Conservation (phyloP, 805 yeast species). For the Brettanomyces nanus region DNA sequence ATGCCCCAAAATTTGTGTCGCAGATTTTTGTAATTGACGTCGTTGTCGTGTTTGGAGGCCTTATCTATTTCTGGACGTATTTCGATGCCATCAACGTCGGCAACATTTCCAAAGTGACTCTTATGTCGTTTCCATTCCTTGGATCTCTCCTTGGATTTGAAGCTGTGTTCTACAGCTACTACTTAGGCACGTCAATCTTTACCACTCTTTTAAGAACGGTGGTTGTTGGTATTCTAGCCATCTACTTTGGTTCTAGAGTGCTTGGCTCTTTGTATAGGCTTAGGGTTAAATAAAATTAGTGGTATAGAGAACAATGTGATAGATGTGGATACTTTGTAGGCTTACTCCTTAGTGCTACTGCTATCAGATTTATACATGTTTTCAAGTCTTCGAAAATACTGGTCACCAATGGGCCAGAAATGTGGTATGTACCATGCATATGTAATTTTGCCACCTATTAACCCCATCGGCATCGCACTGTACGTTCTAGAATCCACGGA, state of each 20-base stretch:
- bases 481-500: constrained; percentile 87
- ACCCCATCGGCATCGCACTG: constrained; percentile 81
- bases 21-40: constrained; percentile 39
- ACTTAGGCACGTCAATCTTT: constrained; percentile 52
- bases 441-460: constrained; percentile 79
- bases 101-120: constrained; percentile 29
- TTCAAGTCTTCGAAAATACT: constrained; percentile 48
- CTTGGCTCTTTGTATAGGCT: constrained; percentile 32
- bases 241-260: constrained; percentile 60
- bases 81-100: constrained; percentile 30
- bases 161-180: constrained; percentile 47
- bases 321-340: too few relatives aligned
- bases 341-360: too few relatives aligned
- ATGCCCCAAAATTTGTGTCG: constrained; percentile 46
- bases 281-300: constrained; percentile 25
- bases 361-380: constrained; percentile 36
- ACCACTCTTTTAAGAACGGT: constrained; percentile 41
- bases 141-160: constrained; percentile 43
- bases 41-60: constrained; percentile 30
- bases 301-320: too few relatives aligned
- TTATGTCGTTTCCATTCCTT: constrained; percentile 27
- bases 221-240: constrained; percentile 43
- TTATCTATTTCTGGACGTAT: constrained; percentile 36
- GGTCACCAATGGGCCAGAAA: constrained; percentile 26
- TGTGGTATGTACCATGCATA: constrained; percentile 52